A percentile compares a stretch with the other conserved stretches of the same genome.
These are phyloP conservation scores for Arctium minus DNA, from an alignment of 129 eudicot genomes.

Conservation along the genomic window DNA sequence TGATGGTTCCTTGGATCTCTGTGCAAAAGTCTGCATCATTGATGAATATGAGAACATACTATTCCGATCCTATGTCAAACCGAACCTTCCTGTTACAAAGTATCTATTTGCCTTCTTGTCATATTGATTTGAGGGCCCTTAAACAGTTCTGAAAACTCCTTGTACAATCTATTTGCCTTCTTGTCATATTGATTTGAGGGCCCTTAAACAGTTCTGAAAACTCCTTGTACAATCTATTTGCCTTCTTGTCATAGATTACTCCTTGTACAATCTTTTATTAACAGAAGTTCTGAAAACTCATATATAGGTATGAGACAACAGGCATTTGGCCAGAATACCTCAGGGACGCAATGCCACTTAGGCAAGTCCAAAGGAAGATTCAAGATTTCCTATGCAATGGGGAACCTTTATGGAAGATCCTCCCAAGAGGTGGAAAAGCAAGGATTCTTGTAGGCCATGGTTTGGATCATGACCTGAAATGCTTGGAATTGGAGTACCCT, in stretches of 20 bases:
- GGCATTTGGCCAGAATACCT: constrained; percentile 87
- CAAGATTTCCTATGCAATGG: constrained; percentile 96
- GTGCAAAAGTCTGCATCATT: constrained; percentile 87
- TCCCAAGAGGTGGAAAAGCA: constrained; percentile 82
- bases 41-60: constrained; percentile 79
- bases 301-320: constrained; percentile 73
- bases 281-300: background rate
- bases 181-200: background rate
- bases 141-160: background rate
- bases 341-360: constrained; percentile 83
- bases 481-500: constrained; percentile 82
- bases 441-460: constrained; percentile 95
- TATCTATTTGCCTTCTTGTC: constrained; percentile 15
- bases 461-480: constrained; percentile 78
- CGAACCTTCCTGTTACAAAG: constrained; percentile 71
- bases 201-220: constrained; percentile 2
- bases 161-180: background rate
- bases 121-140: background rate
- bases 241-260: background rate
- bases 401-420: constrained; percentile 97
- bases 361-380: constrained; percentile 83
- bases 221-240: no score
- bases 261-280: background rate
- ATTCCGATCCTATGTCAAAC: constrained; percentile 75
- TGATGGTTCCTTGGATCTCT: constrained; percentile 90